A percentile compares a stretch with the other conserved stretches of the same genome.
Evolutionary conservation across 345 rosid species (phyloP).

Genomic region (Pugionium dolabratum): DNA sequence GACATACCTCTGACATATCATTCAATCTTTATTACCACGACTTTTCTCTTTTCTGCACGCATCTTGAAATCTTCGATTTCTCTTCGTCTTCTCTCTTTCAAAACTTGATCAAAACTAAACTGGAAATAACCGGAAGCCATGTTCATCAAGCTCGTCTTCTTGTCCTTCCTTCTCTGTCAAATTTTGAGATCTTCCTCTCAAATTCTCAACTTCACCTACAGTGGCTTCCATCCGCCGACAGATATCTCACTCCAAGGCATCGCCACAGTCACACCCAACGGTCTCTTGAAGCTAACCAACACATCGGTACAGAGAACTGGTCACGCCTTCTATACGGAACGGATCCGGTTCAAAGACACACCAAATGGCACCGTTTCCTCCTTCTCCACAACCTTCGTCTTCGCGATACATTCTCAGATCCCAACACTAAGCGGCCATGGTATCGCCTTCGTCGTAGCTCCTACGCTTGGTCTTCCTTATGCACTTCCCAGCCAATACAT

Average conservation of each 20-base stretch:
- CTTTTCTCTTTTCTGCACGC: background rate
- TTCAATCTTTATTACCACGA: constrained; percentile 12
- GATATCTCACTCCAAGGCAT: constrained; percentile 51
- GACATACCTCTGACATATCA: constrained; percentile 24
- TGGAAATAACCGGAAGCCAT: constrained; percentile 34
- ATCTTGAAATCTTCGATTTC: no score
- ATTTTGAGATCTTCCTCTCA: constrained; percentile 30
- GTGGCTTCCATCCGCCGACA: constrained; percentile 34
- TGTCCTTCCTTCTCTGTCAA: constrained; percentile 28
- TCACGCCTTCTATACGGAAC: constrained; percentile 75
- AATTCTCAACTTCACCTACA: constrained; percentile 32
- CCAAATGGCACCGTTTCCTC: constrained; percentile 47
- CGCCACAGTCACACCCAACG: constrained; percentile 56
- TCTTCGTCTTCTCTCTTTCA: background rate
- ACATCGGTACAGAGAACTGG: constrained; percentile 55
- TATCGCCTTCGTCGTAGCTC: constrained; percentile 65
- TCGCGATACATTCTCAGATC: constrained; percentile 65
- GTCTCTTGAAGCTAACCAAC: constrained; percentile 66
- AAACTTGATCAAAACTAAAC: background rate
- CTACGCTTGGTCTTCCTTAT: constrained; percentile 45
- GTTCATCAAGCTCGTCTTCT: constrained; percentile 32
- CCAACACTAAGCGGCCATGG: constrained; percentile 81
- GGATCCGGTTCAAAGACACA: constrained; percentile 54
- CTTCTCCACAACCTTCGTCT: constrained; percentile 80
- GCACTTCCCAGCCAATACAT: constrained; percentile 71